Base-by-base conservation (phyloP, 805 yeast genomes). In the Clavispora phyllophila region DNA sequence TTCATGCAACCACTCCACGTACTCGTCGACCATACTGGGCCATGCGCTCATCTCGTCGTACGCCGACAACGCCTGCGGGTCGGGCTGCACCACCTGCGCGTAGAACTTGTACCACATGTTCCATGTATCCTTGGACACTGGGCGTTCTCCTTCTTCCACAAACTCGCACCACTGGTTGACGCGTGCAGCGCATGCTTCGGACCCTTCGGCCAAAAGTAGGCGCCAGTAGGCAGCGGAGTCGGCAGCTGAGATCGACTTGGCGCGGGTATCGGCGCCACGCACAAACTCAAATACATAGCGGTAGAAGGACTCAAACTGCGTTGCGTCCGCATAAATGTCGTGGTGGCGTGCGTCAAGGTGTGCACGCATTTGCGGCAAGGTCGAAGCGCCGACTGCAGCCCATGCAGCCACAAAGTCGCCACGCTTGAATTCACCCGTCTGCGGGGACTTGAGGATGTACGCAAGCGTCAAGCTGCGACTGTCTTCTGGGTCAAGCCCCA, bases 1-100 rank as follows among this genome's bases (percentile, higher is more conserved):
- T 9, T 63, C 71, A 20, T 55, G 51, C 50, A 71, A 66, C 54
- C 72, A 72, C 49, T 84, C 95, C 18, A 87, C 84, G 57, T 78
- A 91, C 45, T 81, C 87, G 60, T 91, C 99, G 50, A 91, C 79
- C 14, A 87, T 67, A 41, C 86, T 78, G 5, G 98, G 99, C 98
- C 98, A 91, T 0, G 96, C 86, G 19, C 84, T 89, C 51, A 77
- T 75, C 49, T 84, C 93, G 53, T 84, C 90, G 61, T 89, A 90
- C 2, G 62, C 64, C 13, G 63, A 62, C 5, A 91, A 66, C 1
- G 56, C 48, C 3, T 20, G 46, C 0, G 84, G 78, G 45, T 87
- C 85, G 3, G 58, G 48, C 2, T 44, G 36, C 1, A 77, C 62
- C 45, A 72, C 72, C 46, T 76, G 76, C 41, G 66, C 62, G 42